Evolutionary conservation across 768 basidiomycete genomes (phyloP).

Genomic region (Thelephora aurantiotincta): DNA sequence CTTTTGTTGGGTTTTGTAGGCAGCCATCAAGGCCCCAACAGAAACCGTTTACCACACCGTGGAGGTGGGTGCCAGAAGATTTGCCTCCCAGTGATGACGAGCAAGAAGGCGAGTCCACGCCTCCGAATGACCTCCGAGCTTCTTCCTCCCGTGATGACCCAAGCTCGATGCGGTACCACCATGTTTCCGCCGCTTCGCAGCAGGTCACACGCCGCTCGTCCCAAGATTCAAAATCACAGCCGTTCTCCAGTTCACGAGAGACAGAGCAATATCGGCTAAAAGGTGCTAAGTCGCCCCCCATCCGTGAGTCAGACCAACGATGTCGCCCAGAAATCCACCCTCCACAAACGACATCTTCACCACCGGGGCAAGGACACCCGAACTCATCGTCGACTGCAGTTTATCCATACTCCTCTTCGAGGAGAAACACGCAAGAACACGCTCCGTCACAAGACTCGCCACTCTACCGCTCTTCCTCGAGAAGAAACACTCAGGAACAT

Average conservation of each 20-base stretch:
- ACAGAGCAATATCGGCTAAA: background rate
- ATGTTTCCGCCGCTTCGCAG: background rate
- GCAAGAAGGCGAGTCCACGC: slow-evolving; percentile 22
- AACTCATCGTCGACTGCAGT: background rate
- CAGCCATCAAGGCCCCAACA: no score
- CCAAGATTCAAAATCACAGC: slow-evolving; percentile 6
- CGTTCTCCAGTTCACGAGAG: background rate
- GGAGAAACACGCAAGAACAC: background rate
- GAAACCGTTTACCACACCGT: slow-evolving; percentile 35
- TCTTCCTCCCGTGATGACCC: slow-evolving; percentile 1
- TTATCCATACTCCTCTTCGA: background rate
- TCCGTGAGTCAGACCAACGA: background rate
- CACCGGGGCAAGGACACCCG: background rate
- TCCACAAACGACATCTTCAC: no score
- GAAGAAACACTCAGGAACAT: background rate
- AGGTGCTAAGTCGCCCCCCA: background rate
- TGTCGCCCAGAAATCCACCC: background rate
- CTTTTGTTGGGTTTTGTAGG: no score
- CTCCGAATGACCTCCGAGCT: slow-evolving; percentile 6
- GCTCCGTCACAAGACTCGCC: background rate
- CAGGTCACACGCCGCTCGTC: slow-evolving; percentile 4
- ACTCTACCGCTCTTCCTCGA: background rate
- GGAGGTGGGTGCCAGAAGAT: slow-evolving; percentile 45
- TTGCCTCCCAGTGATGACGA: slow-evolving; percentile 19
- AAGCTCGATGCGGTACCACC: slow-evolving; percentile 1